These are phyloP conservation scores for Exophiala sp. DNA, from an alignment of 2,329 filamentous ascomycete species.

Conservation along the genomic window DNA sequence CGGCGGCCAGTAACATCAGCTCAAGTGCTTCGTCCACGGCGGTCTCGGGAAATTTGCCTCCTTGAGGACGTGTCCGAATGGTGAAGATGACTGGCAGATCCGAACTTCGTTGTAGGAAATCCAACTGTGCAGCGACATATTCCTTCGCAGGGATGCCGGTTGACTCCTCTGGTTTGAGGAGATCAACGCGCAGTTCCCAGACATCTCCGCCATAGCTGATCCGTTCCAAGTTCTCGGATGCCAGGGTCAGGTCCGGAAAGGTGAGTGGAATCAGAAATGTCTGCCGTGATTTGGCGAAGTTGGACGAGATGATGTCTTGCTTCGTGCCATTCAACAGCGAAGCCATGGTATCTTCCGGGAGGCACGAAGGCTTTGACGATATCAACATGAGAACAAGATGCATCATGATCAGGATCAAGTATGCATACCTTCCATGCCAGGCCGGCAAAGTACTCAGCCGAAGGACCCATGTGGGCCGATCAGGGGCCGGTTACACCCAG, in stretches of 20 bases:
- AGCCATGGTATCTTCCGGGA: not conserved
- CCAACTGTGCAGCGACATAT: conserved; percentile 81
- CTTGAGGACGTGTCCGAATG: conserved; percentile 72
- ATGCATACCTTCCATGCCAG: no score
- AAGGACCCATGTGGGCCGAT: no score
- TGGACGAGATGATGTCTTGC: not conserved
- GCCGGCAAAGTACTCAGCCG: no score
- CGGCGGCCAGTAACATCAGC: conserved; percentile 75
- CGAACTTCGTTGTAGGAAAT: conserved; percentile 74
- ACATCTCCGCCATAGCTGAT: conserved; percentile 80
- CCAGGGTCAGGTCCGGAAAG: conserved; percentile 76
- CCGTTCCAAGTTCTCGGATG: conserved; percentile 78
- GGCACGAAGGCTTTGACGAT: no score
- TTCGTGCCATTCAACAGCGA: not conserved
- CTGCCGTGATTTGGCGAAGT: conserved; percentile 54
- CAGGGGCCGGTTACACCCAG: no score
- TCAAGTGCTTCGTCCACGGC: conserved; percentile 67
- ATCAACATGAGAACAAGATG: no score
- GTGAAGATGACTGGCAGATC: conserved; percentile 90
- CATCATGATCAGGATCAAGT: no score
- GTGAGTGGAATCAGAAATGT: conserved; percentile 85
- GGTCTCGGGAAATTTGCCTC: conserved; percentile 79
- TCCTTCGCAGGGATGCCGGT: conserved; percentile 67
- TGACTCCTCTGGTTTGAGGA: conserved; percentile 66
- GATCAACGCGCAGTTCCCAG: conserved; percentile 76